These are phyloP conservation scores for Smallanthus sonchifolius DNA, from an alignment of 129 eudicot genomes.

Conservation along the genomic window DNA sequence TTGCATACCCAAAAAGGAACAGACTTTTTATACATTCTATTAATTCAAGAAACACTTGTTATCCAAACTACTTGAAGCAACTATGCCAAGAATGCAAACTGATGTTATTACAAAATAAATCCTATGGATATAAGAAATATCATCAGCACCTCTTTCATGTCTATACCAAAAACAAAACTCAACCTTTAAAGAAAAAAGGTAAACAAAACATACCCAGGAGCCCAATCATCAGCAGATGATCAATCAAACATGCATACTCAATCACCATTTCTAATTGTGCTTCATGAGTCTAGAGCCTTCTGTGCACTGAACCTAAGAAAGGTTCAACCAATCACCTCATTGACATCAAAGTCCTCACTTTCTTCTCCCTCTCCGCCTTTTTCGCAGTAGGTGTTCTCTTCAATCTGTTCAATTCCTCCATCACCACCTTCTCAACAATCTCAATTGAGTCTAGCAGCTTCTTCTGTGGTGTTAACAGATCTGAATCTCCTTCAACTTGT, in stretches of 20 bases:
- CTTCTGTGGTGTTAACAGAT: constrained; percentile 60
- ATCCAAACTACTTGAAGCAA: not conserved
- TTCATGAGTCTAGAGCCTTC: constrained; percentile 46
- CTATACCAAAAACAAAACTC: not conserved
- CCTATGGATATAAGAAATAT: constrained; percentile 23
- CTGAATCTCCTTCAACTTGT: constrained; percentile 35
- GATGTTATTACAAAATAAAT: not conserved
- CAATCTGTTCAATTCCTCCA: constrained; percentile 56
- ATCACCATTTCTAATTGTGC: constrained; percentile 15
- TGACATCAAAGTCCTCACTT: constrained; percentile 64
- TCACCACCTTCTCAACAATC: constrained; percentile 64
- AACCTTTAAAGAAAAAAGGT: constrained; percentile 3
- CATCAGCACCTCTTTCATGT: constrained; percentile 9
- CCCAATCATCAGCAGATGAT: constrained; percentile 37
- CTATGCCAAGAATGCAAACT: not conserved
- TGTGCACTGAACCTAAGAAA: not conserved
- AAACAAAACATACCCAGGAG: not conserved
- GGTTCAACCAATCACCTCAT: constrained; percentile 45
- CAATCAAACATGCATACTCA: not conserved
- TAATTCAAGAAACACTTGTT: not conserved
- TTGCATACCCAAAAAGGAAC: not conserved
- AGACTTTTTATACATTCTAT: not conserved
- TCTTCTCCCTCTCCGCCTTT: constrained; percentile 67
- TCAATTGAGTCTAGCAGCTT: constrained; percentile 72
- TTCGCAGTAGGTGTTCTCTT: constrained; percentile 76